phyloP scores from a whole-genome alignment of 352 stramenopile species.

The Plasmopara halstedii region DNA sequence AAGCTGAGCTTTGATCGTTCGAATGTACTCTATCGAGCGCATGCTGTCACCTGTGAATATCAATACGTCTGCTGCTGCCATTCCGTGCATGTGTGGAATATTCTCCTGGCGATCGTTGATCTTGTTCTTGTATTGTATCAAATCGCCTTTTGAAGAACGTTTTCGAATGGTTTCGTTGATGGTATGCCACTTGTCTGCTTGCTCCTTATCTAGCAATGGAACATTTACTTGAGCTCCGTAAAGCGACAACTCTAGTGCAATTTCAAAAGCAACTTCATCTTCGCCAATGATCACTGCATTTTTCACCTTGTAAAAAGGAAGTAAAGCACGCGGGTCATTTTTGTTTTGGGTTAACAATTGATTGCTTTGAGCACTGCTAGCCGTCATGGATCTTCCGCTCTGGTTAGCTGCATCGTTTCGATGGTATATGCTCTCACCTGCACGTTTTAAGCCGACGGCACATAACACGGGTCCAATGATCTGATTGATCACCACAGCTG shows the following conservation, averaged over 20 bases:
- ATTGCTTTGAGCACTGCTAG: conserved; percentile 1
- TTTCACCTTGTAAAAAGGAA: conserved; percentile 42
- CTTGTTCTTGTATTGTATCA: conserved; percentile 67
- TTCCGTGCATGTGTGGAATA: conserved; percentile 14
- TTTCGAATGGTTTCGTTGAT: conserved; percentile 51
- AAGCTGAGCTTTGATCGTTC: conserved; percentile 33
- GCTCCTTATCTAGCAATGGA: conserved; percentile 49
- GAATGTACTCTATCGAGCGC: conserved; percentile 41
- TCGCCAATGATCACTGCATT: conserved; percentile 58
- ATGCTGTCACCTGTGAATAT: conserved; percentile 50
- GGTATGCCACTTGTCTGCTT: conserved; percentile 42
- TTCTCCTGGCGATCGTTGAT: conserved; percentile 25
- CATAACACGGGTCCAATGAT: conserved; percentile 63
- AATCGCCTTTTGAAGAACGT: conserved; percentile 43
- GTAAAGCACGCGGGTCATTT: conserved; percentile 29
- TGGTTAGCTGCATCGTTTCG: conserved; percentile 5
- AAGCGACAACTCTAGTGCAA: conserved; percentile 51
- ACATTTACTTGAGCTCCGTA: conserved; percentile 60
- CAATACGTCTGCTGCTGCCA: conserved; percentile 44
- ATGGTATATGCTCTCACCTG: conserved; percentile 42
- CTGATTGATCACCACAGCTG: conserved; percentile 64
- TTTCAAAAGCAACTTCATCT: conserved; percentile 54
- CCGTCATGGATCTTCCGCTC: conserved; percentile 4
- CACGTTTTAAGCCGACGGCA: conserved; percentile 38
- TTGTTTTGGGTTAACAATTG: conserved; percentile 19